Evolutionary conservation across 2,329 filamentous ascomycete species (phyloP), one percentile per base, ranked within the genome.

Genomic region (Chrysoporthe puriensis): DNA sequence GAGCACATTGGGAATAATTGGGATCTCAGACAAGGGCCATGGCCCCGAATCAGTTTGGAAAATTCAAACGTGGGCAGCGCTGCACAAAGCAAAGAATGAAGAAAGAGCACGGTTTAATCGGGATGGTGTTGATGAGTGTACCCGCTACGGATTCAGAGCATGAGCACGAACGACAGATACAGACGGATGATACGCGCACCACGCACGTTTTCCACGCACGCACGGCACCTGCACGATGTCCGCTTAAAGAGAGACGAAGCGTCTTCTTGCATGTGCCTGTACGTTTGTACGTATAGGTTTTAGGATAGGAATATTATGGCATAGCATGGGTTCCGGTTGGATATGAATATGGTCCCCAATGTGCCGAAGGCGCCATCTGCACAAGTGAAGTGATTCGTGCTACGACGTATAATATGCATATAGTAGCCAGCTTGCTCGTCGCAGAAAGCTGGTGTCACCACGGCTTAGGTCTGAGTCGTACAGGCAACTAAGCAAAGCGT

Each of bases 281-380:
- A 67, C 66, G 62, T 50, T 56, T 64, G 67, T 67, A 69, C 64
- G 67, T 67, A 64, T 69, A 67, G 65, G 62, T 67, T 67, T 43
- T 56, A 44, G 50, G 62, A 56, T 46, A 54, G 48, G 61, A 43
- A 34, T 36, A 18, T 64, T 44, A 56, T 48, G 61, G 64, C 54
- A 21, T 58, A 64, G 62, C 64, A 67, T 67, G 48, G 64, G 62
- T 61, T 64, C 59, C 56, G 65, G 59, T 62, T 64, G 56, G 64
- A 36, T 48, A 66, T 66, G 63, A 59, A 63, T 66, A 32, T 26
- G 11, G 14, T 54, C n/a, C 8, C 21, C 14, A 18, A 11, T 32
- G 18, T 48, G 2, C 4, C 16, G n/a, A 14, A 32, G 26, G 9
- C 6, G 7, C 16, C 32, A 18, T 32, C 52, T 56, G 32, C 52